Evolutionary conservation across 345 rosid species (phyloP), one percentile per base, ranked within the genome.

Genomic region (Gossypium turneri): DNA sequence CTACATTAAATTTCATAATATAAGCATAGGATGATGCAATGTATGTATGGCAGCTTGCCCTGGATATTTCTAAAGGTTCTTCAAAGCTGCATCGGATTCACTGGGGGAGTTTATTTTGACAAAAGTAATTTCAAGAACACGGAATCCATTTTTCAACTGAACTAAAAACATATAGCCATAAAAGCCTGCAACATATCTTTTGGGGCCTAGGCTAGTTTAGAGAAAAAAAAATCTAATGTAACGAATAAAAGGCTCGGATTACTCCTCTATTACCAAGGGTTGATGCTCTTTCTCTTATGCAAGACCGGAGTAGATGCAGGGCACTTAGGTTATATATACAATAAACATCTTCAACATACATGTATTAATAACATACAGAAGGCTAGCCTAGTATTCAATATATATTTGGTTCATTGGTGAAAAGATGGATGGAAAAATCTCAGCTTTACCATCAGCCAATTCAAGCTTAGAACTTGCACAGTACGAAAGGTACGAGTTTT

Each of bases 381-480:
- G 51, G 65, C 20, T 27, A 68, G 63, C 58, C 55, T 20, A 65
- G 43, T 16, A 20, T 57, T 57, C 61, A 20, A 57, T 7, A 57
- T 4, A 48, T 51, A 3, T 19, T 51, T 47, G 43, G 12, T 63
- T 58, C 12, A 57, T 16, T 70, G 74, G 43, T 24, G 45, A 27
- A 60, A 27, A 47, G 45, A 75, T 11, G 52, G 22, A 9, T 12
- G 34, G 68, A 76, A 76, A 67, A 38, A 34, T 73, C 75, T 80
- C 78, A 86, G 85, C 82, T 77, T 73, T n/a, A 47, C 47, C 2
- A 44, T 16, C 2, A 16, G 75, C 56, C 67, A 52, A 29, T 66
- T 66, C 41, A 16, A 55, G 64, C 60, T 82, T 74, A 12, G 41
- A 50, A 59, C 19, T 73, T 67, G 74, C 66, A 43, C 11, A 52